Percentiles rank a stretch among this genome's conserved stretches.
Evolutionary conservation across 352 stramenopile genomes (phyloP).

Genomic region (Phytophthora pistaciae): DNA sequence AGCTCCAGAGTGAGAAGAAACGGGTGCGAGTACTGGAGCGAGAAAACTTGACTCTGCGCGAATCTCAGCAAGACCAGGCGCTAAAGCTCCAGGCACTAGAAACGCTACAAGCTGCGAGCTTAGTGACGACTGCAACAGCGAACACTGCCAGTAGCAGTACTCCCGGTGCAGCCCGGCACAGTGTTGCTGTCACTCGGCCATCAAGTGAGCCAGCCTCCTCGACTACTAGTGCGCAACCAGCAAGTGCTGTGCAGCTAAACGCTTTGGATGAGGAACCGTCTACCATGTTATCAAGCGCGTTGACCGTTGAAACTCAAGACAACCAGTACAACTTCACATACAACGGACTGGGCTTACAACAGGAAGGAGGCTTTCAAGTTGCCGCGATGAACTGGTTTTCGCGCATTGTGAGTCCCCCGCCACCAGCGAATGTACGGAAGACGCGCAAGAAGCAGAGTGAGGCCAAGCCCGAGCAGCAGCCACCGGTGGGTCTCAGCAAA

Average conservation of each 20-base stretch:
- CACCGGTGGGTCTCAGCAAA: conserved; percentile 4
- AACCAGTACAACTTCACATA: conserved; percentile 32
- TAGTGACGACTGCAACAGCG: not conserved
- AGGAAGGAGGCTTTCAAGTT: conserved; percentile 5
- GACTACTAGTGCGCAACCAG: not conserved
- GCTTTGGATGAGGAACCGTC: conserved; percentile 4
- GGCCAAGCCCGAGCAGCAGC: conserved; percentile 17
- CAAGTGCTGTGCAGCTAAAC: not conserved
- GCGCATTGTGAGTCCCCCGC: conserved; percentile 26
- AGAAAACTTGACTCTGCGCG: conserved; percentile 62
- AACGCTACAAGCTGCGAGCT: conserved; percentile 36
- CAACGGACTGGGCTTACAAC: not conserved
- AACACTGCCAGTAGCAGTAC: not conserved
- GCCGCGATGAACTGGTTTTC: conserved; percentile 28
- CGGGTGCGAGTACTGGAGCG: conserved; percentile 66
- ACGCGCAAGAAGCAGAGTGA: conserved; percentile 23
- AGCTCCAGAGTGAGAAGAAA: conserved; percentile 71
- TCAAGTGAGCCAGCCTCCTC: not conserved
- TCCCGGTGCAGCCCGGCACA: not conserved
- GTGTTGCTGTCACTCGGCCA: not conserved
- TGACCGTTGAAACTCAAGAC: conserved; percentile 13
- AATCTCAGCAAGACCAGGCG: conserved; percentile 55
- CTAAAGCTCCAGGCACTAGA: conserved; percentile 64
- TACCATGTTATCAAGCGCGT: not conserved
- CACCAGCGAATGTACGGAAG: conserved; percentile 10